Percentiles rank a stretch among this genome's conserved stretches.
phyloP scores from a whole-genome alignment of 441 rosid genomes.

The Pelargonium myrrhifolium region DNA sequence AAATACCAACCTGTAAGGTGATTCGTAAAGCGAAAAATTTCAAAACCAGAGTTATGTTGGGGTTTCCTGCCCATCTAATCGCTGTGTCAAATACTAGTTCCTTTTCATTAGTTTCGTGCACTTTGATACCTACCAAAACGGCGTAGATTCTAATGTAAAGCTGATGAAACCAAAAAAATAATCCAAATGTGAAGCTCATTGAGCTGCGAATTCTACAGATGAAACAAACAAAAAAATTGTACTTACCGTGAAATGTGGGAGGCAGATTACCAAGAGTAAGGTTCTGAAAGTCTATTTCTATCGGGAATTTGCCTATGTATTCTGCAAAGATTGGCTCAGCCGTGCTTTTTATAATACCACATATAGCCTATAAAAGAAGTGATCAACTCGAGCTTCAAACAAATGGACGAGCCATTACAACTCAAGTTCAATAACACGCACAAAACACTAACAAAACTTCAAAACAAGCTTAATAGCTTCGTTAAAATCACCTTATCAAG shows the following conservation, averaged over 20 bases:
- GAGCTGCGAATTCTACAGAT: not conserved
- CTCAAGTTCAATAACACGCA: not conserved
- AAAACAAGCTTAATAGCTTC: not conserved
- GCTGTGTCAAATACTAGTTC: conserved; percentile 32
- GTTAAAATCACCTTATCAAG: conserved; percentile 27
- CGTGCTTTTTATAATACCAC: conserved; percentile 22
- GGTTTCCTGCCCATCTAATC: conserved; percentile 43
- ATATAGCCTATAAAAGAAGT: conserved; percentile 27
- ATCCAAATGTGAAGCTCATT: not conserved
- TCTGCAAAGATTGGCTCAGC: conserved; percentile 24
- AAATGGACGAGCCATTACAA: not conserved
- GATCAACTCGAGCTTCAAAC: not conserved
- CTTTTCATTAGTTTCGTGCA: conserved; percentile 29
- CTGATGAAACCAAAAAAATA: not conserved
- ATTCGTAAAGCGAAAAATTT: conserved; percentile 20
- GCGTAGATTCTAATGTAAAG: conserved; percentile 2
- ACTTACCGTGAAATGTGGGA: conserved; percentile 24
- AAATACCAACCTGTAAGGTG: conserved; percentile 30
- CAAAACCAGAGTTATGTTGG: conserved; percentile 30
- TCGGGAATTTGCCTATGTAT: conserved; percentile 23
- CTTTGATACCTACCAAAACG: conserved; percentile 29
- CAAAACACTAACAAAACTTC: not conserved
- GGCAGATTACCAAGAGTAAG: conserved; percentile 34
- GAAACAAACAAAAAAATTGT: not conserved
- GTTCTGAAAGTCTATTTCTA: conserved; percentile 23